These are phyloP conservation scores for Gossypium ekmanianum DNA, from an alignment of 345 rosid genomes.

Conservation along the genomic window DNA sequence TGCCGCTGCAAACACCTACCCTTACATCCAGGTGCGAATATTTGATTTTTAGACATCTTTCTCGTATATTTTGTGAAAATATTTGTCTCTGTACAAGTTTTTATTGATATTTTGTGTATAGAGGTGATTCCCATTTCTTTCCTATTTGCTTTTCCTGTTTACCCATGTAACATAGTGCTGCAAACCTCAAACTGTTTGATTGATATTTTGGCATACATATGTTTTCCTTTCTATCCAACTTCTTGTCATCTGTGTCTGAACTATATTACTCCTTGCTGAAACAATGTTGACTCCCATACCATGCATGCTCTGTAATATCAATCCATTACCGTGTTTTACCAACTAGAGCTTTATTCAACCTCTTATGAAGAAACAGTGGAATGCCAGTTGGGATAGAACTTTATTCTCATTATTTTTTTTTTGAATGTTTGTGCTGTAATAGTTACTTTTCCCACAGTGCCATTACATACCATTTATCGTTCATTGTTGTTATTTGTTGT, in stretches of 20 bases:
- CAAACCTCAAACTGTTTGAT: neutral
- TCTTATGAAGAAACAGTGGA: neutral
- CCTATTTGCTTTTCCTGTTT: neutral
- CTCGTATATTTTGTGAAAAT: neutral
- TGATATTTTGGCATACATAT: slow-evolving; percentile 1
- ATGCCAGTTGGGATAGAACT: neutral
- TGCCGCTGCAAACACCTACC: slow-evolving; percentile 97
- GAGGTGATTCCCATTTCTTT: neutral
- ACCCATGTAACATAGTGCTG: neutral
- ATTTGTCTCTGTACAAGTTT: neutral
- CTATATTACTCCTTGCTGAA: neutral
- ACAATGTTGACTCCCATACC: neutral
- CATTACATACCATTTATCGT: neutral
- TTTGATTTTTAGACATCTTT: neutral
- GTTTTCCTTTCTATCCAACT: neutral
- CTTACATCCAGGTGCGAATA: slow-evolving; percentile 76
- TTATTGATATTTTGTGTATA: neutral
- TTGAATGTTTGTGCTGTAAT: neutral
- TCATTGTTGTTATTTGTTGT: neutral
- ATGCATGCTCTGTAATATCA: neutral
- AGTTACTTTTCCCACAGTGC: neutral
- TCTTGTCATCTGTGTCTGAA: neutral
- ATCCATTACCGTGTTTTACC: neutral
- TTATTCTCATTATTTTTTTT: neutral
- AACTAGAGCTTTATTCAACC: neutral